These are phyloP conservation scores for Laetiporus sulphureus DNA, from an alignment of 1,284 basidiomycete genomes.

Conservation along the genomic window DNA sequence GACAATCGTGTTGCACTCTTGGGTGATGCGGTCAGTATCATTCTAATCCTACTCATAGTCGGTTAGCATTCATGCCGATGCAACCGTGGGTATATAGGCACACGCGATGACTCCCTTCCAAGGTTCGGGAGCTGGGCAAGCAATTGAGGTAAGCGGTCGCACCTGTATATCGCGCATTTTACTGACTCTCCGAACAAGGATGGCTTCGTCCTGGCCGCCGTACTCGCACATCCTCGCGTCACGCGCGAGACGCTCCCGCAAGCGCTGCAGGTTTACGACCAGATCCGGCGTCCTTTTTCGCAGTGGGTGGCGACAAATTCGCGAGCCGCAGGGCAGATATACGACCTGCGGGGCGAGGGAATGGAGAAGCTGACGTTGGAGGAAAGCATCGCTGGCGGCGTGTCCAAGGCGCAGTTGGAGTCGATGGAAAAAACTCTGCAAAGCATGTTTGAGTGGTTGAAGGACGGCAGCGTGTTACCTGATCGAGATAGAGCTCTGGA, in stretches of 20 bases:
- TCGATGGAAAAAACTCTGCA: constrained; percentile 1
- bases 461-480: constrained; percentile 3
- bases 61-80: neutral
- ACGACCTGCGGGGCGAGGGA: constrained; percentile 7
- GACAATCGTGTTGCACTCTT: constrained; percentile 18
- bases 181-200: no score
- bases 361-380: constrained; percentile 9
- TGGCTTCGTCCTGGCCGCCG: constrained; percentile 28
- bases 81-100: constrained; percentile 16
- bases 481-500: constrained; percentile 4
- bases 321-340: constrained; percentile 8
- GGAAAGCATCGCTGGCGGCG: constrained; percentile 6
- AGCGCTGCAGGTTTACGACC: constrained; percentile 30
- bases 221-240: constrained; percentile 25
- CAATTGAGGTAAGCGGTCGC: constrained; percentile 24
- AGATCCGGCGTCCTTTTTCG: constrained; percentile 28
- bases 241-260: constrained; percentile 18
- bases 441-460: constrained; percentile 7
- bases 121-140: constrained; percentile 29
- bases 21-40: constrained; percentile 22
- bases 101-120: constrained; percentile 30
- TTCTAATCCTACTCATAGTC: neutral
- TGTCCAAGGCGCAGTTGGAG: constrained; percentile 5
- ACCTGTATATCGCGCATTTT: neutral
- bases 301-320: constrained; percentile 12